phyloP scores from a whole-genome alignment of 2,329 filamentous ascomycete genomes.

The Geosmithia flava region DNA sequence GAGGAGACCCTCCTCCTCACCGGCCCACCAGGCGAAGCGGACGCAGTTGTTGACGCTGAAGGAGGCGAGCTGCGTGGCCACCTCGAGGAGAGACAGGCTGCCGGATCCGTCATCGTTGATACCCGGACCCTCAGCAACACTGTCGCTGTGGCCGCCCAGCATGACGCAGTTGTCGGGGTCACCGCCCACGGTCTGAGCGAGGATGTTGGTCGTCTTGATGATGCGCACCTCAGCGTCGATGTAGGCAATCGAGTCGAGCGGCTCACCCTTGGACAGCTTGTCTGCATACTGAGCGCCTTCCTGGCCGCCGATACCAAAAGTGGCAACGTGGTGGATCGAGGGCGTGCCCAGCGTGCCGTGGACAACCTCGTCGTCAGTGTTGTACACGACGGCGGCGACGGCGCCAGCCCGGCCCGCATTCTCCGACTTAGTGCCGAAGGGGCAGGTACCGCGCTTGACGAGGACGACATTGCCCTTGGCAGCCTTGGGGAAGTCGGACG shows the following conservation, averaged over 20 bases:
- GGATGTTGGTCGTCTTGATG: slow-evolving; percentile 45
- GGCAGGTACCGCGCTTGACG: slow-evolving; percentile 55
- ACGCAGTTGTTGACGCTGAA: slow-evolving; percentile 53
- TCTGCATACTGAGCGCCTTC: slow-evolving; percentile 45
- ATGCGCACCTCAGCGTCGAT: slow-evolving; percentile 43
- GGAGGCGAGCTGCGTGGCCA: slow-evolving; percentile 44
- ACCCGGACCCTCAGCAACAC: slow-evolving; percentile 50
- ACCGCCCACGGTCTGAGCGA: slow-evolving; percentile 48
- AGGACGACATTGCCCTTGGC: slow-evolving; percentile 56
- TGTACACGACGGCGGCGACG: slow-evolving; percentile 60
- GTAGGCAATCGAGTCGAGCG: slow-evolving; percentile 42
- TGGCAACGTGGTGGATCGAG: slow-evolving; percentile 47
- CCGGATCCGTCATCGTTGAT: slow-evolving; percentile 74
- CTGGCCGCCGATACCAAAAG: slow-evolving; percentile 50
- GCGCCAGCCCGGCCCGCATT: slow-evolving; percentile 59
- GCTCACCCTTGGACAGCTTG: slow-evolving; percentile 36
- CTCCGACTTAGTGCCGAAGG: slow-evolving; percentile 60
- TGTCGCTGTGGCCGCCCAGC: slow-evolving; percentile 53
- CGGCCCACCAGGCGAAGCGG: slow-evolving; percentile 57
- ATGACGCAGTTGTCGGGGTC: slow-evolving; percentile 53
- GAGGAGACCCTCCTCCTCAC: slow-evolving; percentile 53
- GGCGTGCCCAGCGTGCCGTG: slow-evolving; percentile 58
- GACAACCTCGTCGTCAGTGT: slow-evolving; percentile 51
- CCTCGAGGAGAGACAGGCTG: slow-evolving; percentile 46
- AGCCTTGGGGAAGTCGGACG: slow-evolving; percentile 47